phyloP scores from a whole-genome alignment of 495 filamentous ascomycete genomes.

The Penicillium coffeae region DNA sequence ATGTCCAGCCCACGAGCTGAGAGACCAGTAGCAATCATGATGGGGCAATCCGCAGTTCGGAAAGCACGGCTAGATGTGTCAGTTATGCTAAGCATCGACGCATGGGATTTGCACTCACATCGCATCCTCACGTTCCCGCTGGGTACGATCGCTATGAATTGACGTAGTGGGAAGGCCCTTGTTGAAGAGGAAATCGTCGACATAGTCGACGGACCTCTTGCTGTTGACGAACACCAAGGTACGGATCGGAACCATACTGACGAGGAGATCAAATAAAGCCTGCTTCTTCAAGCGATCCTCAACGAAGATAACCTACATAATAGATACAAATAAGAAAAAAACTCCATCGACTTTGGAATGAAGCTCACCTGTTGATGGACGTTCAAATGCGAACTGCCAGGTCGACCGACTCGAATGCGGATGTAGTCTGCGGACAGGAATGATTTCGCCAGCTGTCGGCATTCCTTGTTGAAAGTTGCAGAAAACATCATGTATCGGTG shows the following conservation, averaged over 20 bases:
- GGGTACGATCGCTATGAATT: conserved; percentile 82
- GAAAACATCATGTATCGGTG: conserved; percentile 90
- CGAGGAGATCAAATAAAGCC: conserved; percentile 68
- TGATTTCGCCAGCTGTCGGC: conserved; percentile 69
- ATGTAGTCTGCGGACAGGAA: conserved; percentile 70
- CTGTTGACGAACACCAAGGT: conserved; percentile 90
- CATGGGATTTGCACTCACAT: conserved; percentile 52
- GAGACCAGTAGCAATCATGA: conserved; percentile 82
- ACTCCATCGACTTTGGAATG: neutral
- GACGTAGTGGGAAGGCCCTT: conserved; percentile 73
- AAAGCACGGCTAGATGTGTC: conserved; percentile 63
- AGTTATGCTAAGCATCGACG: neutral
- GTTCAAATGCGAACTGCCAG: conserved; percentile 72
- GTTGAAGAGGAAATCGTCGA: conserved; percentile 88
- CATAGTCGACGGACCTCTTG: conserved; percentile 66
- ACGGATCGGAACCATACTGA: conserved; percentile 63
- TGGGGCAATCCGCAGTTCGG: conserved; percentile 64
- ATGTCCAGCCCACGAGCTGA: conserved; percentile 90
- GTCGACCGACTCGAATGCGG: conserved; percentile 78
- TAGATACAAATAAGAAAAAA: neutral
- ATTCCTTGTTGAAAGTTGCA: conserved; percentile 79
- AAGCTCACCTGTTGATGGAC: conserved; percentile 62
- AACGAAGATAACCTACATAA: conserved; percentile 55
- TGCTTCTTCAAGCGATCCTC: conserved; percentile 60
- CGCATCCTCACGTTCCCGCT: conserved; percentile 89